These are phyloP conservation scores for Terfezia boudieri DNA, from an alignment of 495 filamentous ascomycete genomes.

Conservation along the genomic window DNA sequence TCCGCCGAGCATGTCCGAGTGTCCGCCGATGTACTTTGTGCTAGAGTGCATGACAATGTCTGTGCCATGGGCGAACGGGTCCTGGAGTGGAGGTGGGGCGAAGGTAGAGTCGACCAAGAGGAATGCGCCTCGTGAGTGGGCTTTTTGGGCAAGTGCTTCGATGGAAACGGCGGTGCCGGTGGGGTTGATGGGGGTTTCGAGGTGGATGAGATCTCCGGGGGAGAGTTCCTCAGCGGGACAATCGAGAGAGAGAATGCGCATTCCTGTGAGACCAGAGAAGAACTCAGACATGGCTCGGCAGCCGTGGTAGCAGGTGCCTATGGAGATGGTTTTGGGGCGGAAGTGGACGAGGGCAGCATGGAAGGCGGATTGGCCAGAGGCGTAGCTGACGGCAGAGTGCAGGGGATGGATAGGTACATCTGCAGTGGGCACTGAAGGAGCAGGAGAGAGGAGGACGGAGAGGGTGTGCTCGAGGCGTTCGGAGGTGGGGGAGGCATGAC, in stretches of 20 bases:
- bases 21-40: conserved; percentile 89
- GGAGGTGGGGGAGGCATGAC: conserved; percentile 46
- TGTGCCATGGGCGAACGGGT: conserved; percentile 59
- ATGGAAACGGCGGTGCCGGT: conserved; percentile 60
- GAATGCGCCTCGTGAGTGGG: conserved; percentile 45
- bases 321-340: conserved; percentile 55
- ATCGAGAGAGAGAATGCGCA: conserved; percentile 41
- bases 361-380: conserved; percentile 68
- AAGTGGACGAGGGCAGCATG: conserved; percentile 57
- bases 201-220: conserved; percentile 62
- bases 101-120: conserved; percentile 85
- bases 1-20: conserved; percentile 75
- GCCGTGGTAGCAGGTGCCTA: conserved; percentile 76
- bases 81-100: conserved; percentile 69
- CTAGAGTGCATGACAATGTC: conserved; percentile 79
- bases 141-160: conserved; percentile 40
- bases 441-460: conserved; percentile 45
- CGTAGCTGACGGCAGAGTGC: conserved; percentile 49
- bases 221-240: conserved; percentile 32
- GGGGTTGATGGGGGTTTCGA: conserved; percentile 86
- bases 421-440: conserved; percentile 55
- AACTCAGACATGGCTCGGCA: conserved; percentile 64
- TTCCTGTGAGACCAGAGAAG: conserved; percentile 44
- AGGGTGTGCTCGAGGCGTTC: conserved; percentile 71
- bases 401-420: conserved; percentile 48